Percentiles rank a stretch among this genome's conserved stretches.
phyloP scores from a whole-genome alignment of 176 grass and related monocot species.

The Paspalum notatum region DNA sequence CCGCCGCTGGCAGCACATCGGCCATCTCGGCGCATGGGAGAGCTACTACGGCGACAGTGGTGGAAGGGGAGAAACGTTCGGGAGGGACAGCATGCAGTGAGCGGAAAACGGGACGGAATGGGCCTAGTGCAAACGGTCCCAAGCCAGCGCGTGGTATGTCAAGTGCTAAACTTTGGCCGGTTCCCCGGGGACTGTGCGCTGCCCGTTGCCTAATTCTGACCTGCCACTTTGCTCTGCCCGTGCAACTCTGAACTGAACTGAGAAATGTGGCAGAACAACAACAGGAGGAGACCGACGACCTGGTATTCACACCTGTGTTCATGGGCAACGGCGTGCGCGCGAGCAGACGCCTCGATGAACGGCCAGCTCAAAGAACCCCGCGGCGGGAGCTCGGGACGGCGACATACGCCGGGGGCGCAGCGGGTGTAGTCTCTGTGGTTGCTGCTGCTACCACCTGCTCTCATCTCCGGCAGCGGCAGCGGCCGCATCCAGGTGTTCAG shows the following conservation, averaged over 20 bases:
- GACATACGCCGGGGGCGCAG: no score
- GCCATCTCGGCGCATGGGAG: conserved; percentile 40
- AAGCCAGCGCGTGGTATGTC: neutral
- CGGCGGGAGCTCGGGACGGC: no score
- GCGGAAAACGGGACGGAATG: neutral
- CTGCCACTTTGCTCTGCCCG: neutral
- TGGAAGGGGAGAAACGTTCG: neutral
- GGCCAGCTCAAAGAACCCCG: no score
- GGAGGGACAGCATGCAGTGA: neutral
- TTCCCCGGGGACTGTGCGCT: conserved; percentile 17
- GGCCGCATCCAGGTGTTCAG: no score
- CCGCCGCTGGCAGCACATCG: neutral
- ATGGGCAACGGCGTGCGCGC: no score
- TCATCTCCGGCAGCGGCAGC: no score
- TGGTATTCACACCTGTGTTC: no score
- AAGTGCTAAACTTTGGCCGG: conserved; percentile 36
- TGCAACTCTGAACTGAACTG: neutral
- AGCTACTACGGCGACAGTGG: neutral
- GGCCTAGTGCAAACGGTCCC: conserved; percentile 23
- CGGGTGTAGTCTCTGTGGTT: no score
- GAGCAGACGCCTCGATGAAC: no score
- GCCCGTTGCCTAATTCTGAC: conserved; percentile 9
- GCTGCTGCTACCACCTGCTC: no score
- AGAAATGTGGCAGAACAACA: no score
- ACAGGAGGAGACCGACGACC: no score